phyloP scores from a whole-genome alignment of 441 rosid species.

The Erodium texanum region DNA sequence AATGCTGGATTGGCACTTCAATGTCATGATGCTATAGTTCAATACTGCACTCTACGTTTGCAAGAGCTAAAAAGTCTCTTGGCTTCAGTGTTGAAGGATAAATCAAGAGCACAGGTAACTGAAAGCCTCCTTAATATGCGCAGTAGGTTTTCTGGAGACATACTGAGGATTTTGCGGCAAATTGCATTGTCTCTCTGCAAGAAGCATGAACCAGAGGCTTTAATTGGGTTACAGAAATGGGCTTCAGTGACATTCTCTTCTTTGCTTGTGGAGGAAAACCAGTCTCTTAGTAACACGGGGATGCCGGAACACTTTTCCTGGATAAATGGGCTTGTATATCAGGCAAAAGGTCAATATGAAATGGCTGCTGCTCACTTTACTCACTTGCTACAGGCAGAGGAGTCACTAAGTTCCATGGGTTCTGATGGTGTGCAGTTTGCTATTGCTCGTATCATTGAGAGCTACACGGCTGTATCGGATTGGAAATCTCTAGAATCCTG shows the following conservation, averaged over 20 bases:
- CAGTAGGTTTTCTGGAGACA: constrained; percentile 54
- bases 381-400: constrained; percentile 75
- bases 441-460: constrained; percentile 80
- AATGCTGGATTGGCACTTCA: constrained; percentile 92
- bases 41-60: constrained; percentile 75
- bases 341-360: constrained; percentile 85
- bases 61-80: constrained; percentile 63
- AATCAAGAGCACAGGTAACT: constrained; percentile 45
- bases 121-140: constrained; percentile 51
- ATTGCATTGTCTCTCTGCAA: constrained; percentile 76
- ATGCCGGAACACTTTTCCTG: constrained; percentile 44
- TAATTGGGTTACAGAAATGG: constrained; percentile 84
- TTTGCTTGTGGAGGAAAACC: constrained; percentile 60
- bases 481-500: constrained; percentile 87
- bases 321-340: constrained; percentile 83
- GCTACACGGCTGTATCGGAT: constrained; percentile 82
- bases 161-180: constrained; percentile 57
- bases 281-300: constrained; percentile 35
- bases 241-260: constrained; percentile 59
- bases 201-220: constrained; percentile 65
- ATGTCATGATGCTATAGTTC: constrained; percentile 83
- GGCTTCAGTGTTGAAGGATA: constrained; percentile 58
- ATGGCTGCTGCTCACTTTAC: constrained; percentile 76
- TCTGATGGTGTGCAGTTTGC: constrained; percentile 86
- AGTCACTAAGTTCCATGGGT: constrained; percentile 72